Base-by-base conservation (phyloP, 1,139 yeast species). In the Magnusiomyces ingens region DNA sequence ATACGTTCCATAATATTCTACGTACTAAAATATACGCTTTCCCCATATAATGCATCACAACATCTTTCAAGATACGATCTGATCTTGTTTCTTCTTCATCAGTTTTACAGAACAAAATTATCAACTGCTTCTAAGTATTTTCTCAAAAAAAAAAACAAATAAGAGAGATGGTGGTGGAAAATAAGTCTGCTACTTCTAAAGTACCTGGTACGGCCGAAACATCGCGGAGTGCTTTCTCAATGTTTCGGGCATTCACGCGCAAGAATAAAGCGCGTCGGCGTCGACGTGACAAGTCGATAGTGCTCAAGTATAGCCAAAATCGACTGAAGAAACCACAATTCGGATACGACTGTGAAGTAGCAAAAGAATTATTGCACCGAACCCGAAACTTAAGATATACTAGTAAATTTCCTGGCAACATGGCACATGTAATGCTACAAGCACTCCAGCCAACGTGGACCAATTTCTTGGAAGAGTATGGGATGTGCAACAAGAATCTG, bases 381-480 rank as follows among this genome's bases (percentile, higher is more conserved):
- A 36, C 40, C 17, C 40, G 40, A 12, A 36, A 36, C 40, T 13
- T 36, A 12, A 4, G 40, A 12, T 36, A 36, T 12, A 36, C 40
- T 4, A 13, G 17, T n/a, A 36, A 36, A 18, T 49, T 62, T 26
- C 65, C 65, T 0, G 58, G 59, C 15, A 52, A 51, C 26, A 54
- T 58, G 2, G 55, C 60, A n/a, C 51, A 55, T 5, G 54, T 53
- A 3, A 48, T 56, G 10, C 54, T 63, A 50, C 55, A 54, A 42
- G 59, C 57, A 4, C 55, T 67, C 4, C 65, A 62, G 26, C 65
- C 80, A 55, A 80, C 87, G 0, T 79, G 74, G 65, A 75, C 82
- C 4, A 84, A 82, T 60, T 84, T 82, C 60, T 65, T 81, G 21
- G 89, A 83, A 57, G 75, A 76, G 2, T 84, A 84, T 60, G 77